Base-by-base conservation (phyloP, 2,329 filamentous ascomycete species). In the Apiospora phragmitis region DNA sequence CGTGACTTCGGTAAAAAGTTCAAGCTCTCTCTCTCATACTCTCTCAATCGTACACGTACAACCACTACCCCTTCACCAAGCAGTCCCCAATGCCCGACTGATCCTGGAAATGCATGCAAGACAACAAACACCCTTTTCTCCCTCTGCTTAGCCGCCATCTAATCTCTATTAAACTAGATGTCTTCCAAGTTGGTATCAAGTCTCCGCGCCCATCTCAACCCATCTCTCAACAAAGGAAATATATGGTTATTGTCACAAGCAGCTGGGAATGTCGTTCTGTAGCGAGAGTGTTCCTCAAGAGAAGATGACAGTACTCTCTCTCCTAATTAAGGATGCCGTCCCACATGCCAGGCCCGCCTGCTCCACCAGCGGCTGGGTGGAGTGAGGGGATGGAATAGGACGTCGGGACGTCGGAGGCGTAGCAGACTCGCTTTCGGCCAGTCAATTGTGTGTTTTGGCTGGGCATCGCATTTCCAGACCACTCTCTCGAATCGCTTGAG, bases 401-500 rank as follows among this genome's bases (percentile, higher is more conserved):
- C 26, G 84, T 83, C 26, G 71, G 55, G 69, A 85, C 88, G 79
- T 92, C 89, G 18, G 87, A 83, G 62, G 89, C 87, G 81, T 89
- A 92, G 82, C 91, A 92, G 47, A 92, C 85, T 75, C 91, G 87
- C 83, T 93, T 93, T 72, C 88, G 84, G 74, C 86, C 84, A 73
- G 85, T 85, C 65, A 85, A 81, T 42, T 86, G 76, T 29, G 75
- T 83, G 70, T 82, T 82, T 70, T 80, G 84, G 70, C 79, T 79
- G 71, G 81, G 80, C 41, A 83, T 76, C 80, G 85, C 79, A 75
- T 79, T 70, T 75, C 80, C 71, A 74, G 82, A 70, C 73, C 76
- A 78, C 74, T 78, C 77, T 76, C 81, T 71, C 77, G 81, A 76
- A 74, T 79, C 75, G 79, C 80, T 78, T 79, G 72, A 71, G 65